Evolutionary conservation across 1,284 basidiomycete species (phyloP), one percentile per base, ranked within the genome.

Genomic region (Moesziomyces sp.): DNA sequence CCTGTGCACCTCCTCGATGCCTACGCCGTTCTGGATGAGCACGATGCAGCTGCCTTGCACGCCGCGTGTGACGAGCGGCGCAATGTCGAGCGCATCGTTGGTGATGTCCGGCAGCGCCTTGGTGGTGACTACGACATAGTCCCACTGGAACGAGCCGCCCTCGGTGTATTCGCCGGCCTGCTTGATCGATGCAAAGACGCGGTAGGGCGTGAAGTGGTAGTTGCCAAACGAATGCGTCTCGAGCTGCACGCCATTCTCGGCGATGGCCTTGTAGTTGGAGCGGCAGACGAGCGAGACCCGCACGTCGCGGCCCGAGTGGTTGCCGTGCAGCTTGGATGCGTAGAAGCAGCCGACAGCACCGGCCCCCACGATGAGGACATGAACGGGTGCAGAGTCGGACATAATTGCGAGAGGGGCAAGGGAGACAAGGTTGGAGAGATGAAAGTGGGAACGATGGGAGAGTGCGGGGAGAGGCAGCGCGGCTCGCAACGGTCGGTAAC

Each of bases 291-390:
- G 80, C 11, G 85, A 85, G 16, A 86, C 86, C 8, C 77, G 65
- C 24, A 85, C 79, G 5, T 52, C 35, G 18, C 48, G 46, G 3
- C 8, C 44, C 1, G 23, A 1, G 42, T 48, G 23, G 1, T 18
- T 33, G n/a, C 63, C 60, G 3, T 63, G 60, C 0, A 79, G 66
- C 23, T 68, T 63, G 51, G 84, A 85, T 28, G 83, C 86, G 64
- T 86, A 86, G 66, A 86, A 86, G 51, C 83, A 83, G 42, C 86
- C 86, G 21, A 86, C 84, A 7, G 86, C 86, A 10, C 86, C 86
- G 4, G 86, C 84, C 1, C 86, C 86, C 8, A 86, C 86, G 77
- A 81, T 68, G 43, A 83, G 65, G 47, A 82, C 64, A 53, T 78
- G 63, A 1, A 65, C 45, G 1, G 66, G 55, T 35, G 48, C 21